Evolutionary conservation across 2,329 filamentous ascomycete genomes (phyloP), one percentile per base, ranked within the genome.

Genomic region (Fonsecaea pugnacius): DNA sequence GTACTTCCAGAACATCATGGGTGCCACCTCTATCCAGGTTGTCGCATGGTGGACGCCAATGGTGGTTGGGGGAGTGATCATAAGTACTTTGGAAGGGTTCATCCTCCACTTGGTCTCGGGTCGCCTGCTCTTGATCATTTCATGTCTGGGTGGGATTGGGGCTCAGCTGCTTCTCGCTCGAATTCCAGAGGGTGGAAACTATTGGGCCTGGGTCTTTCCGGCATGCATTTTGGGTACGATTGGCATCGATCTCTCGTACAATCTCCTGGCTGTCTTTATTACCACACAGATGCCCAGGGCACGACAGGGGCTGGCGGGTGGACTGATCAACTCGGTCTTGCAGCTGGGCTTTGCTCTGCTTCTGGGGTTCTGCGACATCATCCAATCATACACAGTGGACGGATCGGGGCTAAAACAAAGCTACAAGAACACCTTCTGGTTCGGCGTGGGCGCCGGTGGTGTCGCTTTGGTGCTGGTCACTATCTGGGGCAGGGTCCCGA

Each of bases 171-270:
- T 91, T 1, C 89, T 91, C 67, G 88, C 89, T 7, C 71, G 90
- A 10, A 82, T 88, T 18, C 89, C 89, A 0, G 73, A 78, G 1
- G 77, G 80, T 2, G 82, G 80, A 0, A 83, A 79, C 51, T 89
- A 90, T 79, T 94, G 90, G 91, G 84, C 87, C 0, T 92, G 85
- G 71, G 82, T 91, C 24, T 91, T 93, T 72, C 88, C 90, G 46
- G 65, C 77, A 1, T 83, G 82, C 79, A 76, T 84, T 3, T 85
- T 87, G 67, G 84, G 83, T 12, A 93, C 90, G 0, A 80, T 92
- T 36, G 89, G 88, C 18, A 87, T 92, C 64, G 91, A 94, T 72
- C 86, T 92, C 60, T 87, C 86, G 6, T 92, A 89, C 77, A 91
- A 89, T 72, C 84, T 92, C 1, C 85, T 87, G 18, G 92, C 90